These are phyloP conservation scores for Cryphonectria nitschkei DNA, from an alignment of 2,329 filamentous ascomycete species.

Conservation along the genomic window DNA sequence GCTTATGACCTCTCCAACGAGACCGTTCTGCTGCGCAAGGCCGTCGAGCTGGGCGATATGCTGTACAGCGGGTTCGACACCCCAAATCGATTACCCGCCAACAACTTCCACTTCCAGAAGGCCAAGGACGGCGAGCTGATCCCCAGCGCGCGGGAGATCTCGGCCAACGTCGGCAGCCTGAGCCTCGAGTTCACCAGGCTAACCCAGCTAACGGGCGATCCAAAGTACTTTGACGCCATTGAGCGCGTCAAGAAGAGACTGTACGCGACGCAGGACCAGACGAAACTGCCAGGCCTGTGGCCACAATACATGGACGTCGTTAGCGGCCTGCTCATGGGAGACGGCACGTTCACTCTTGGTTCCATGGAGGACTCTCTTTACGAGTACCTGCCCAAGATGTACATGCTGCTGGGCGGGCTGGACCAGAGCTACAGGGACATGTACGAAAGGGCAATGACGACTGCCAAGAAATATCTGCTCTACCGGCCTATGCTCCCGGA, in stretches of 20 bases:
- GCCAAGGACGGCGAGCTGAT: slow-evolving; percentile 44
- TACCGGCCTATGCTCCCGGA: slow-evolving; percentile 69
- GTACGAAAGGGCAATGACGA: slow-evolving; percentile 65
- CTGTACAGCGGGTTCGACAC: slow-evolving; percentile 59
- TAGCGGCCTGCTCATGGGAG: slow-evolving; percentile 49
- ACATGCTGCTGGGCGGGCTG: slow-evolving; percentile 66
- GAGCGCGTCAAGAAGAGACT: slow-evolving; percentile 74
- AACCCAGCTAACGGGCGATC: slow-evolving; percentile 71
- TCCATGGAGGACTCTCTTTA: slow-evolving; percentile 56
- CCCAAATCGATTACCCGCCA: slow-evolving; percentile 54
- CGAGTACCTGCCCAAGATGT: slow-evolving; percentile 65
- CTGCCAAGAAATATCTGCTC: slow-evolving; percentile 64
- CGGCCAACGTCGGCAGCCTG: slow-evolving; percentile 63
- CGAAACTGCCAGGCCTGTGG: slow-evolving; percentile 74
- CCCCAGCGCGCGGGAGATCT: slow-evolving; percentile 43
- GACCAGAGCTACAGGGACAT: slow-evolving; percentile 66
- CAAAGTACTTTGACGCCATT: slow-evolving; percentile 77
- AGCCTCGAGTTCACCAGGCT: slow-evolving; percentile 76
- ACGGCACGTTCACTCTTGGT: slow-evolving; percentile 48
- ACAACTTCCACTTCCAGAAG: slow-evolving; percentile 48
- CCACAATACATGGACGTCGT: slow-evolving; percentile 66
- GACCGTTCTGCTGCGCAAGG: slow-evolving; percentile 52
- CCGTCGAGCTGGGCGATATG: slow-evolving; percentile 56
- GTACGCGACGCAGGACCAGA: slow-evolving; percentile 65
- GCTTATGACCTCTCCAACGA: slow-evolving; percentile 57